Evolutionary conservation across 805 yeast genomes (phyloP), one percentile per base, ranked within the genome.

Genomic region (Hermanozyma aechmeae): DNA sequence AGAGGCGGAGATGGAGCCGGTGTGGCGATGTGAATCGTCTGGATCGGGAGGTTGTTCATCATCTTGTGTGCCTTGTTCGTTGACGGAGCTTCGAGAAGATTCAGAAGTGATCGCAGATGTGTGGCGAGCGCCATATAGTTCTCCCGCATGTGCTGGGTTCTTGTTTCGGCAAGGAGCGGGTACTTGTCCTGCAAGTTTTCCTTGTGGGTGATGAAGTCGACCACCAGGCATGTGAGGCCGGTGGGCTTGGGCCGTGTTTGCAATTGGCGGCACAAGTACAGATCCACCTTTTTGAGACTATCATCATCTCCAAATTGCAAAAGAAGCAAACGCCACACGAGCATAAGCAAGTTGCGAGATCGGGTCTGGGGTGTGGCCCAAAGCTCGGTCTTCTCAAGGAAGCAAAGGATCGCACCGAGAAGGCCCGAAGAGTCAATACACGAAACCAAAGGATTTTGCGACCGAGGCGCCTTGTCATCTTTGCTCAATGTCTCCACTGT

Each of bases 1-100:
- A 51, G 37, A 1, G 81, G 77, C 1, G 95, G 95, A 0, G 94
- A 82, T 3, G 95, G 92, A 1, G 80, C 81, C 0, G 95, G 95
- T 0, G 95, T 84, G 0, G 95, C 87, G 8, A 85, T 68, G 48
- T 81, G 87, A 4, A 78, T 58, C 0, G 70, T 55, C 23, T 73
- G 76, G 0, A 68, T 56, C 1, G 78, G 79, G 14, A 71, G 49
- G 21, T 63, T 58, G 9, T 63, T 54, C 27, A 63, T 58, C 4
- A 62, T 42, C 5, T 65, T 52, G 32, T 66, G 71, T 4, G 61
- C 37, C 41, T 62, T 62, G 34, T 61, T 51, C 1, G 82, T 71
- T 31, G 75, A 59, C 3, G 81, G 79, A 18, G 65, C 66, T 28
- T 69, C 79, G 28, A 77, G 61, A 38, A 66, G 70, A 36, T 75